A percentile compares a stretch with the other conserved stretches of the same genome.
phyloP scores from a whole-genome alignment of 768 basidiomycete species.

The Macrolepiota albuminosa region DNA sequence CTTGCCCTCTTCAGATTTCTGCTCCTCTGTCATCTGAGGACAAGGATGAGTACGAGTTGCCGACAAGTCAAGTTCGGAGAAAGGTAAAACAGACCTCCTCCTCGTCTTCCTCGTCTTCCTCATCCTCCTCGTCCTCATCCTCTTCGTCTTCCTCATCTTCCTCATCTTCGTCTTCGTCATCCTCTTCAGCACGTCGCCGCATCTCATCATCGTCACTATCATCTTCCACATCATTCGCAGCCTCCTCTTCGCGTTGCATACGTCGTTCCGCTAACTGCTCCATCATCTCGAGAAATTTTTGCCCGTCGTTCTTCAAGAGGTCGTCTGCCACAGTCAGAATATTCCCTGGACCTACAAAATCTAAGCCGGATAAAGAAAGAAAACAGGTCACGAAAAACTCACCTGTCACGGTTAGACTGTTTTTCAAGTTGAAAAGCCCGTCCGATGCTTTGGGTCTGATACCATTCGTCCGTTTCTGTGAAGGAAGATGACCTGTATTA shows the following conservation, averaged over 20 bases:
- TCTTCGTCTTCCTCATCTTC: conserved; percentile 58
- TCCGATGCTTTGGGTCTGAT: conserved; percentile 33
- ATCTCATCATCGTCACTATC: conserved; percentile 40
- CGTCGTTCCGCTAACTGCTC: conserved; percentile 94
- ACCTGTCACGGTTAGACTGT: conserved; percentile 80
- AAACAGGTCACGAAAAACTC: conserved; percentile 23
- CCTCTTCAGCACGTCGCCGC: conserved; percentile 26
- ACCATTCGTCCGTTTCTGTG: conserved; percentile 15
- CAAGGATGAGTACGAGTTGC: conserved; percentile 10
- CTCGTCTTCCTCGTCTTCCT: conserved; percentile 62
- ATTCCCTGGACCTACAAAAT: conserved; percentile 69
- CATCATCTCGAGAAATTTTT: conserved; percentile 99
- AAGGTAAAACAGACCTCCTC: conserved; percentile 37
- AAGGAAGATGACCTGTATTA: conserved; percentile 16
- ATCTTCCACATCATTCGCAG: conserved; percentile 40
- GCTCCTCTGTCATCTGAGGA: conserved; percentile 86
- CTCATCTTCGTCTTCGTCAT: conserved; percentile 54
- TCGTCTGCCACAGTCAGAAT: conserved; percentile 99
- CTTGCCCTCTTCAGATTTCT: conserved; percentile 99
- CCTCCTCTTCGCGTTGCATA: conserved; percentile 82
- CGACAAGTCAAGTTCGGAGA: conserved; percentile 9
- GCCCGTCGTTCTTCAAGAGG: conserved; percentile 96
- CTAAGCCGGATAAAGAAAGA: conserved; percentile 11
- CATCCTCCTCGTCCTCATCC: conserved; percentile 58
- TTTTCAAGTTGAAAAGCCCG: conserved; percentile 72